Conservation (phyloP, 2,329 filamentous ascomycete genomes). For the Fusarium chlamydosporum region DNA sequence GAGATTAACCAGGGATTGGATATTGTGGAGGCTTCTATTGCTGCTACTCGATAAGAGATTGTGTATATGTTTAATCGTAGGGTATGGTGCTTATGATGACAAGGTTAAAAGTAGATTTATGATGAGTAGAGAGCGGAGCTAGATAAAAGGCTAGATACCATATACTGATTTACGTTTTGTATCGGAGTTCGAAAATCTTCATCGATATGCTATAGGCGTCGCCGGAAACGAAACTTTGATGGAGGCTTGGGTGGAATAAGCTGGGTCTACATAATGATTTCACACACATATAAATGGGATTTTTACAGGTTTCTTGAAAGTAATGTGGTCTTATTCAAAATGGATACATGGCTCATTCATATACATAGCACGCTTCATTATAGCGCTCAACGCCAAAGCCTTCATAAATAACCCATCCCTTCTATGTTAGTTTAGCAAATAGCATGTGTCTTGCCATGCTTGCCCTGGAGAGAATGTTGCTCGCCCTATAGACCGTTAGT, state of each 20-base stretch:
- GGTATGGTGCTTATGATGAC: conserved; percentile 4
- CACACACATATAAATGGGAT: no score
- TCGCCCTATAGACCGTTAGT: conserved; percentile 68
- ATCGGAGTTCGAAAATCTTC: background rate
- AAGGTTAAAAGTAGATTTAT: conserved; percentile 22
- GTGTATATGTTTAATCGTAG: background rate
- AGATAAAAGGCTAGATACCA: conserved; percentile 40
- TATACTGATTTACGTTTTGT: conserved; percentile 31
- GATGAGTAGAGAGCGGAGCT: conserved; percentile 29
- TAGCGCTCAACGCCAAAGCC: conserved; percentile 43
- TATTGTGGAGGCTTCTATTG: conserved; percentile 79
- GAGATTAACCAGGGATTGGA: conserved; percentile 84
- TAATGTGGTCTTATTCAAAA: background rate
- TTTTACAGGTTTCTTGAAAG: no score
- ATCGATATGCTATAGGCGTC: background rate
- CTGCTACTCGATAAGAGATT: conserved; percentile 55
- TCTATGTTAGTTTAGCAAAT: conserved; percentile 72
- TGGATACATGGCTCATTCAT: conserved; percentile 35
- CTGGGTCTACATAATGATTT: background rate
- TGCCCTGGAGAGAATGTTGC: conserved; percentile 88
- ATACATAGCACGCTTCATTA: conserved; percentile 28
- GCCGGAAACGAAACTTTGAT: background rate
- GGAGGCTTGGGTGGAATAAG: background rate
- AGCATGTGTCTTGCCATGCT: conserved; percentile 90
- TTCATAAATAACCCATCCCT: conserved; percentile 18